Evolutionary conservation across 176 grass and related monocot genomes (phyloP), one percentile per base, ranked within the genome.

Genomic region (Hyparrhenia diplandra): DNA sequence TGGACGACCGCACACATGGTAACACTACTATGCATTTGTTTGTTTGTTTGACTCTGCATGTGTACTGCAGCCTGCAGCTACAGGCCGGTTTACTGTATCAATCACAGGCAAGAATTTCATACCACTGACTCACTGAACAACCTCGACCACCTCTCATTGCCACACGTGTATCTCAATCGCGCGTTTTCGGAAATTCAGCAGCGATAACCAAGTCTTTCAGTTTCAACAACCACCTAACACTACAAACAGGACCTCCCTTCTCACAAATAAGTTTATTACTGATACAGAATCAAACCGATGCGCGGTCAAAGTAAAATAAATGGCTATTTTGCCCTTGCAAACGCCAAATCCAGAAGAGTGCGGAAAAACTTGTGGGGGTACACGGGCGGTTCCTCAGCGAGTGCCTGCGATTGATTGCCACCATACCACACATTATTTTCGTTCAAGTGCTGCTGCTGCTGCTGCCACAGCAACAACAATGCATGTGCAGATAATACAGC

Each of bases 331-430:
- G 74, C 83, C 64, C 92, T 98, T 34, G 79, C 39, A 29, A 87
- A 91, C 83, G 90, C 90, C 71, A 91, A 60, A 34, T 98, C 85
- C 12, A 94, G 81, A 58, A 98, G 80, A 9, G 80, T 93, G 64
- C 95, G 75, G 84, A 98, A 98, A 43, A 98, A 92, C 43, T 89
- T 59, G 60, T 78, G 92, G 1, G 95, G 95, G 36, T 89, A 94
- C 10, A 98, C 80, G 14, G 95, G 86, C 0, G 92, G 85, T 34
- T 94, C 71, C 59, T 98, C 95, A 11, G 84, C 82, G 37, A 98
- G 92, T n/a, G 95, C 92, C 95, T 97, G 76, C 64, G 20, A n/a
- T 36, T 29, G 0, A 81, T 68, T 72, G 9, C 10, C 51, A 76
- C 13, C 54, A 42, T 49, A 10, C 39, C 37, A 69, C 42, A 71